A percentile compares a stretch with the other conserved stretches of the same genome.
These are phyloP conservation scores for grape (Vitis vinifera) DNA, from an alignment of 164 flowering plant species.

Conservation along the genomic window DNA sequence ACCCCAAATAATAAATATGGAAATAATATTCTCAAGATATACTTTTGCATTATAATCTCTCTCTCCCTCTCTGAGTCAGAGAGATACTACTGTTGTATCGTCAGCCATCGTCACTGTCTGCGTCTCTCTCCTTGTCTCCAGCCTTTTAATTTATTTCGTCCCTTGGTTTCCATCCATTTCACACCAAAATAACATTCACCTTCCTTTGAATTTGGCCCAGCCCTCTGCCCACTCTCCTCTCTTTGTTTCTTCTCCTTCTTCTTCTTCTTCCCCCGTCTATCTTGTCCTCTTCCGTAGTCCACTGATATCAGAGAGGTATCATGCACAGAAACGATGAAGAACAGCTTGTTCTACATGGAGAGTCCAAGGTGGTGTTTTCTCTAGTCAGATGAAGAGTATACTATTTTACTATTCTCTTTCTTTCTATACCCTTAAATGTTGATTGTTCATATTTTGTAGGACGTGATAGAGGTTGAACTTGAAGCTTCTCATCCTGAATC, in stretches of 20 bases:
- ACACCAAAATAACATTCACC: neutral
- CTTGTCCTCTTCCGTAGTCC: no score
- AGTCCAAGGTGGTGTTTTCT: conserved; percentile 9
- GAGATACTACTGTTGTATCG: no score
- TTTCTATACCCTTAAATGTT: neutral
- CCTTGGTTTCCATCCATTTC: no score
- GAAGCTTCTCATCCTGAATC: conserved; percentile 21
- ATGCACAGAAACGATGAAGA: conserved; percentile 13
- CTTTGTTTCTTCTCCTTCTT: neutral
- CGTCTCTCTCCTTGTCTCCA: no score
- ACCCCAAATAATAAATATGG: no score
- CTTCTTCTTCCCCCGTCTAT: neutral
- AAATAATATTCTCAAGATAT: no score
- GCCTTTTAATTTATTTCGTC: no score
- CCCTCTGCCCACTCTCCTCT: neutral
- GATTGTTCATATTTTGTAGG: conserved; percentile 12
- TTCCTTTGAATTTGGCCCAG: neutral
- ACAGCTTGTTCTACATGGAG: conserved; percentile 2
- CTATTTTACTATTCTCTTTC: neutral
- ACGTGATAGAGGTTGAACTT: conserved; percentile 12
- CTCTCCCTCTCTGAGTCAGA: no score
- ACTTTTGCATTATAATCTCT: no score
- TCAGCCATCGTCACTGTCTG: no score
- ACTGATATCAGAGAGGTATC: neutral
- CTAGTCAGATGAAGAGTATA: no score